These are phyloP conservation scores for Pleurotus sapidus DNA, from an alignment of 768 basidiomycete species.

Conservation along the genomic window DNA sequence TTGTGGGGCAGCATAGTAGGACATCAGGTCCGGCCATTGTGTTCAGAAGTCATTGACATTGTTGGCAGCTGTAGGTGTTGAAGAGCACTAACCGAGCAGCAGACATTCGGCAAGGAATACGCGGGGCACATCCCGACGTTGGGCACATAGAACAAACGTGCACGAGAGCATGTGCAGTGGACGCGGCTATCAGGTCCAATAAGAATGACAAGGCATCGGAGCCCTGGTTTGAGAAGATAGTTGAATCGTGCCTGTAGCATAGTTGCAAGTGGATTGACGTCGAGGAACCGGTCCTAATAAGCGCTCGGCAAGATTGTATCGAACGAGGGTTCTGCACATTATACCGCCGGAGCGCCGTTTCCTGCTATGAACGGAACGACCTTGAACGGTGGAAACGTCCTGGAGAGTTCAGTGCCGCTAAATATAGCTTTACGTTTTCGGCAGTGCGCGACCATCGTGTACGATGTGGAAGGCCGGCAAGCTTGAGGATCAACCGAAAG, in stretches of 20 bases:
- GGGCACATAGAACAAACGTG: not conserved
- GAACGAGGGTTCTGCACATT: not conserved
- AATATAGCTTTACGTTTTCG: not conserved
- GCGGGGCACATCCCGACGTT: not conserved
- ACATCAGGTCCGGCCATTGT: not conserved
- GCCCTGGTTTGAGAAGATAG: too few relatives aligned
- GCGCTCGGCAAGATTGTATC: not conserved
- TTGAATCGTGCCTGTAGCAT: not conserved
- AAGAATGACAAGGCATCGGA: too few relatives aligned
- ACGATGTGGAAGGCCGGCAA: not conserved
- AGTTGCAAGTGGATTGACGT: not conserved
- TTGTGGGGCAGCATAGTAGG: not conserved
- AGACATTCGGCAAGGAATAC: not conserved
- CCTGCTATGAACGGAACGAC: not conserved
- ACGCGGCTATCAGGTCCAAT: not conserved
- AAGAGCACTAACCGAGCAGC: not conserved
- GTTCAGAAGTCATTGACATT: not conserved
- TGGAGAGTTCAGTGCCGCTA: not conserved
- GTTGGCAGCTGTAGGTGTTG: not conserved
- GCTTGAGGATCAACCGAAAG: not conserved
- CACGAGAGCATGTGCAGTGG: not conserved
- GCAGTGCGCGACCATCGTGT: conserved; percentile 1
- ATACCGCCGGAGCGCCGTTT: not conserved
- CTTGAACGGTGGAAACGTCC: not conserved
- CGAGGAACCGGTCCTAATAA: not conserved